Percentiles rank a stretch among this genome's conserved stretches.
Conservation (phyloP, 2,329 filamentous ascomycete genomes). For the Trichoderma koningii region DNA sequence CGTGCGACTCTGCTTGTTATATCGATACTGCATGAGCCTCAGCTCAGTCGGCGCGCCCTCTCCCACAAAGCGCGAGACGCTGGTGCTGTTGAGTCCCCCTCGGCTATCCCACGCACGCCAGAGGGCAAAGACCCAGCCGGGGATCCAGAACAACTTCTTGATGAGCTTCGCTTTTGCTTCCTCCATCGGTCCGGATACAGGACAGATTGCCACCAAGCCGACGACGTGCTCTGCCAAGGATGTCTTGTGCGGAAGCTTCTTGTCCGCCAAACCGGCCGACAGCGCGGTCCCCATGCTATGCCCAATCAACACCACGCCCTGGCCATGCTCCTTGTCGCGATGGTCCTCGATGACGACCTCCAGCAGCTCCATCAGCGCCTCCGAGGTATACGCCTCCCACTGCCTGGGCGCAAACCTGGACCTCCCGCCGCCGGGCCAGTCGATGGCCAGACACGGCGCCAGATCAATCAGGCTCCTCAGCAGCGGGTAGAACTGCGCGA, state of each 20-base stretch:
- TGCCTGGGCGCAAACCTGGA: slow-evolving; percentile 70
- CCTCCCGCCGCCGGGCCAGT: slow-evolving; percentile 85
- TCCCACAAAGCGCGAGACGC: slow-evolving; percentile 77
- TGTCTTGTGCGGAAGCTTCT: slow-evolving; percentile 47
- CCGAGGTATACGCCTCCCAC: slow-evolving; percentile 78
- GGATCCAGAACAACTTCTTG: slow-evolving; percentile 65
- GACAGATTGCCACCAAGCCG: slow-evolving; percentile 80
- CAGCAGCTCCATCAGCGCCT: slow-evolving; percentile 74
- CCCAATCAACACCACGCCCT: slow-evolving; percentile 77
- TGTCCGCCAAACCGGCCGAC: slow-evolving; percentile 66
- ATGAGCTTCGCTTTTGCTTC: slow-evolving; percentile 48
- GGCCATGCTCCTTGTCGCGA: slow-evolving; percentile 63
- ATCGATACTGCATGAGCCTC: slow-evolving; percentile 67
- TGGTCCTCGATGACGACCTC: slow-evolving; percentile 73
- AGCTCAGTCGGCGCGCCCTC: slow-evolving; percentile 64
- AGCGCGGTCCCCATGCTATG: slow-evolving; percentile 91
- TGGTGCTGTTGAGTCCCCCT: slow-evolving; percentile 75
- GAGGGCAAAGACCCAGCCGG: slow-evolving; percentile 71
- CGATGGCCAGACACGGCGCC: slow-evolving; percentile 79
- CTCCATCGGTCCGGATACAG: slow-evolving; percentile 65
- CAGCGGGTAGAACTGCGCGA: slow-evolving; percentile 82
- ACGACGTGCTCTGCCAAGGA: slow-evolving; percentile 64
- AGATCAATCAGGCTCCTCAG: slow-evolving; percentile 79
- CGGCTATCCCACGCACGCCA: slow-evolving; percentile 77
- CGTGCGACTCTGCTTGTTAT: slow-evolving; percentile 81